Evolutionary conservation across 169 alveolate species (phyloP).

Genomic region (Plasmodium vivax): DNA sequence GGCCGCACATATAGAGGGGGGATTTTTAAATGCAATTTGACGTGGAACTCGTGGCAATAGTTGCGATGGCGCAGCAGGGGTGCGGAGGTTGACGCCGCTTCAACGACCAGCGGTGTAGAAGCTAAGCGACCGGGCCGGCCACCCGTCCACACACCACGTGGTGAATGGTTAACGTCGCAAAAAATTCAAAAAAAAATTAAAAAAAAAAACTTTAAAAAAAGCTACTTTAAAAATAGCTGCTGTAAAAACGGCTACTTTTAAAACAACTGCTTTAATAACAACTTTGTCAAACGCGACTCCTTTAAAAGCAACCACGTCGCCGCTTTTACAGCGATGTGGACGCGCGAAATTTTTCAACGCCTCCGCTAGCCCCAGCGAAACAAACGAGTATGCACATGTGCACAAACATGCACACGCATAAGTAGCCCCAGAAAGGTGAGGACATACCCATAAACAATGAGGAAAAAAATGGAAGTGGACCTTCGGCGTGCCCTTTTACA

Average conservation of each 20-base stretch:
- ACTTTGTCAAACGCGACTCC: not conserved
- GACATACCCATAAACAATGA: not conserved
- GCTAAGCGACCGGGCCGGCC: not conserved
- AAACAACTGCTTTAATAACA: too few species aligned
- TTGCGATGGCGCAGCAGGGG: not conserved
- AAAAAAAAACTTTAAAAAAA: not conserved
- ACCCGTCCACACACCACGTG: not conserved
- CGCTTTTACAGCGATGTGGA: constrained; percentile 19
- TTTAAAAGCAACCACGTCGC: not conserved
- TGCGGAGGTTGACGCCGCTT: not conserved
- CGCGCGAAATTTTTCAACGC: not conserved
- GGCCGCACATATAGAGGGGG: not conserved
- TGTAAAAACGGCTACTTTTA: too few species aligned
- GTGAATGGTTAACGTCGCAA: not conserved
- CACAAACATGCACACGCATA: not conserved
- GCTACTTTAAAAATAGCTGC: not conserved
- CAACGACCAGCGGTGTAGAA: not conserved
- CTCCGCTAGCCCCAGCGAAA: not conserved
- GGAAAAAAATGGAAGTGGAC: not conserved
- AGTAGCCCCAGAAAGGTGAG: too few species aligned
- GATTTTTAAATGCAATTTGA: too few species aligned
- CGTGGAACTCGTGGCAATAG: not conserved
- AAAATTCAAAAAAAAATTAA: constrained; percentile 16
- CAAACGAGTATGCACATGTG: not conserved
- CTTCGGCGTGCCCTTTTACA: not conserved